Base-by-base conservation (phyloP, 2,329 filamentous ascomycete species). In the Alternaria gaisen region DNA sequence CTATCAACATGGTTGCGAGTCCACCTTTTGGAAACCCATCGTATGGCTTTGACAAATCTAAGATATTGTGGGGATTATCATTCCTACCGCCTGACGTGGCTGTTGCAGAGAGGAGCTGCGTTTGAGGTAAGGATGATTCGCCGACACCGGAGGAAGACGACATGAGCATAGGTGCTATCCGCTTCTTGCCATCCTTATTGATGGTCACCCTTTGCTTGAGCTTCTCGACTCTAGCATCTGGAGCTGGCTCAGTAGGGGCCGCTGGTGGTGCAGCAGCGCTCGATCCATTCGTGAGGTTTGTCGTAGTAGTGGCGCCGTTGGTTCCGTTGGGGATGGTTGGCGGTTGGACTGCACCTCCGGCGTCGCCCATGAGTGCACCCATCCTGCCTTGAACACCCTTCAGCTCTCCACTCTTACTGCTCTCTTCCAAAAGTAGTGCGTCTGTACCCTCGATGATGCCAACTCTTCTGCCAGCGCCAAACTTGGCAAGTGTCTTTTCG, bases 331-430 rank as follows among this genome's bases (percentile, higher is more conserved):
- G 87, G 76, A 81, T 54, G 40, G 87, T 87, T 4, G 85, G 79
- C 3, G 85, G 82, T 30, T 75, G 73, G 9, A 71, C 68, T 32
- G 75, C 71, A 56, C 74, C 72, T 18, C 86, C 86, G n/a, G 36
- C 36, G 73, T 97, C 94, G 6, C 94, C 94, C 95, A 99, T 99
- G 38, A 99, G 81, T n/a, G 94, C 94, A 12, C 95, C 95, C 95
- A 99, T 99, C 67, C 94, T 88, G 2, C 93, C 95, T 80, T 99
- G 92, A 0, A 94, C 94, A 5, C 91, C 94, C 66, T 90, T 92
- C 32, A 94, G 86, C 77, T 99, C 95, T 22, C 91, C 94, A 43
- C 91, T 93, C 75, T 96, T 97, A 80, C 93, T 97, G 76, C 90
- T 91, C 70, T 96, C 93, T 80, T 99, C 95, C 0, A 99, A 82